phyloP scores from a whole-genome alignment of 352 stramenopile genomes.

The Pythium phragmiticola region DNA sequence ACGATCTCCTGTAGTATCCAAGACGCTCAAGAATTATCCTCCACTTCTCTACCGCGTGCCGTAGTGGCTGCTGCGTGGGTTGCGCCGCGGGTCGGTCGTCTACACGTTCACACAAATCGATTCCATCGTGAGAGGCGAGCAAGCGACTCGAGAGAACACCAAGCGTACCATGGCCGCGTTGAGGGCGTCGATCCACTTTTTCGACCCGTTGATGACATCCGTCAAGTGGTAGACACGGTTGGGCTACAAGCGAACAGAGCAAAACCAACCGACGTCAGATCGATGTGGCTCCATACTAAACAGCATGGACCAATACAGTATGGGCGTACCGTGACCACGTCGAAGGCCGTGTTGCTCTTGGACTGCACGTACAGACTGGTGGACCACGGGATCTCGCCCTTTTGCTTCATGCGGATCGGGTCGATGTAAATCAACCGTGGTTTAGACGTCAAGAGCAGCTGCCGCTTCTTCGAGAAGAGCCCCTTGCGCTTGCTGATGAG shows the following conservation, averaged over 20 bases:
- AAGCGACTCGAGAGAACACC: neutral
- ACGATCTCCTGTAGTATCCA: no score
- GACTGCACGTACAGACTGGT: conserved; percentile 82
- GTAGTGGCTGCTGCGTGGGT: conserved; percentile 23
- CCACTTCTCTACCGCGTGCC: conserved; percentile 14
- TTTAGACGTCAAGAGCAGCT: conserved; percentile 85
- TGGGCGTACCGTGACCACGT: conserved; percentile 75
- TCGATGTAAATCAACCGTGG: conserved; percentile 90
- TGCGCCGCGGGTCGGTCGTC: conserved; percentile 10
- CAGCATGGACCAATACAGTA: no score
- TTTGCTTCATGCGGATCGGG: conserved; percentile 89
- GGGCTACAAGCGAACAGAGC: conserved; percentile 36
- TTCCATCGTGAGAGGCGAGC: neutral
- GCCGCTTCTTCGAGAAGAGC: conserved; percentile 87
- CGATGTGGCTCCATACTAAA: no score
- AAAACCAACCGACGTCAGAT: neutral
- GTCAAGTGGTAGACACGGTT: conserved; percentile 89
- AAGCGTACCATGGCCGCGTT: conserved; percentile 61
- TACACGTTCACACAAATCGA: conserved; percentile 7
- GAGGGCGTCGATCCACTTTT: conserved; percentile 89
- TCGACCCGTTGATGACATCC: conserved; percentile 85
- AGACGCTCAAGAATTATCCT: no score
- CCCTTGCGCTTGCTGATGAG: conserved; percentile 89
- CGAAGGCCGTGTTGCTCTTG: conserved; percentile 82
- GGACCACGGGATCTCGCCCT: conserved; percentile 88